Evolutionary conservation across 2,329 filamentous ascomycete genomes (phyloP).

Genomic region (Aureobasidium sp.): DNA sequence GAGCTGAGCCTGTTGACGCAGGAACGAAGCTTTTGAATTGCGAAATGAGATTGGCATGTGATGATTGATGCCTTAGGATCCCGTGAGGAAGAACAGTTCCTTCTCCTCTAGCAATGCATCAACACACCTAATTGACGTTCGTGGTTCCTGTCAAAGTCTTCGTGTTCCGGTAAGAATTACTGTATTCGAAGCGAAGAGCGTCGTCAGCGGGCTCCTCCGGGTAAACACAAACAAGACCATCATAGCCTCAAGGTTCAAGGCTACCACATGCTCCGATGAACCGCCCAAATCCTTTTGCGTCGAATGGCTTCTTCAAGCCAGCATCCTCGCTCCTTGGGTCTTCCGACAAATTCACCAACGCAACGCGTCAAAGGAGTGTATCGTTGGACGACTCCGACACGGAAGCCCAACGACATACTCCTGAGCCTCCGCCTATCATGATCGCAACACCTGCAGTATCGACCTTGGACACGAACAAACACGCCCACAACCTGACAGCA

Average conservation of each 20-base stretch:
- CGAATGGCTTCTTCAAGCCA: slow-evolving; percentile 40
- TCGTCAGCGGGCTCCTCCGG: neutral
- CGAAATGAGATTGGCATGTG: slow-evolving; percentile 7
- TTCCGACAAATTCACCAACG: slow-evolving; percentile 28
- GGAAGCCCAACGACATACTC: slow-evolving; percentile 29
- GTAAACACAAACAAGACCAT: neutral
- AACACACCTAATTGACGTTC: neutral
- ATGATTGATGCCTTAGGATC: neutral
- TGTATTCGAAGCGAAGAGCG: neutral
- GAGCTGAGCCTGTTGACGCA: neutral
- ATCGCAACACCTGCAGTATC: neutral
- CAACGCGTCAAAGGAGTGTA: slow-evolving; percentile 24
- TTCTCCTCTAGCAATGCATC: neutral
- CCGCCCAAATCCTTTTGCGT: slow-evolving; percentile 27
- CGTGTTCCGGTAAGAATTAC: neutral
- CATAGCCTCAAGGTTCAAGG: slow-evolving; percentile 5
- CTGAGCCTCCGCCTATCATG: slow-evolving; percentile 24
- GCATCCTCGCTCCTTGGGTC: slow-evolving; percentile 40
- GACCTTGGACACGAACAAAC: slow-evolving; percentile 28
- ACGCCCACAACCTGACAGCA: slow-evolving; percentile 27
- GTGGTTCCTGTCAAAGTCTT: too few relatives aligned
- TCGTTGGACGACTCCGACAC: slow-evolving; percentile 43
- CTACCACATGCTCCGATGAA: slow-evolving; percentile 25
- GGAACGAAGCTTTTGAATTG: neutral
- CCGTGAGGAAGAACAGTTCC: neutral